A percentile compares a stretch with the other conserved stretches of the same genome.
Evolutionary conservation across 495 filamentous ascomycete species (phyloP).

Genomic region (Neohortaea acidophila): DNA sequence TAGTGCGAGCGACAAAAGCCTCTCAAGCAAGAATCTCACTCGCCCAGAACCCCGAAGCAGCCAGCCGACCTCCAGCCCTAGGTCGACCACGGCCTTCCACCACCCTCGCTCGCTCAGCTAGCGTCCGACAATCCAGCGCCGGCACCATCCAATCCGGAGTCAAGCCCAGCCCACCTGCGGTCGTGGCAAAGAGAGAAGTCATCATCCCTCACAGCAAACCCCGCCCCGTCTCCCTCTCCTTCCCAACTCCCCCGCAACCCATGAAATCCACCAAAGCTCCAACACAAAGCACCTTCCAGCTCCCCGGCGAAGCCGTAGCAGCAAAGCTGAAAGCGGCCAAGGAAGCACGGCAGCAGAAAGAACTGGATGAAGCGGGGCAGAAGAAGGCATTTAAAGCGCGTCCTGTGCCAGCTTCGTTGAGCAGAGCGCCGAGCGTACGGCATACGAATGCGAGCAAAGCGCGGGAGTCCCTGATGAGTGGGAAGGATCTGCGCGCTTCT

Average conservation of each 20-base stretch:
- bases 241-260: constrained; percentile 29
- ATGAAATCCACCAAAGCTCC: constrained; percentile 44
- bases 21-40: constrained; percentile 9
- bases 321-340: constrained; percentile 50
- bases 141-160: not conserved
- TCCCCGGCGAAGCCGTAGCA: constrained; percentile 59
- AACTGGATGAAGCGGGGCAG: constrained; percentile 35
- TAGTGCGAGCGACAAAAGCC: constrained; percentile 15
- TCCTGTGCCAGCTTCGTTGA: constrained; percentile 33
- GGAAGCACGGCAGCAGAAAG: constrained; percentile 44
- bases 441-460: constrained; percentile 43
- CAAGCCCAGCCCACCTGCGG: not conserved
- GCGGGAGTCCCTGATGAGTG: constrained; percentile 32
- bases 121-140: constrained; percentile 3
- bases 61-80: not conserved
- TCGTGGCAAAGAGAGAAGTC: constrained; percentile 8
- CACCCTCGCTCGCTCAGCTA: constrained; percentile 1
- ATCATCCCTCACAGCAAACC: constrained; percentile 20
- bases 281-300: constrained; percentile 49
- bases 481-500: constrained; percentile 7
- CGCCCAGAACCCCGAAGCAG: constrained; percentile 4
- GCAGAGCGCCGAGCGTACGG: constrained; percentile 26
- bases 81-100: constrained; percentile 1
- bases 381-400: constrained; percentile 47
- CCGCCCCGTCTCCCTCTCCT: constrained; percentile 26